Conservation (phyloP, 2,329 filamentous ascomycete species). For the Ustilaginoidea virens region DNA sequence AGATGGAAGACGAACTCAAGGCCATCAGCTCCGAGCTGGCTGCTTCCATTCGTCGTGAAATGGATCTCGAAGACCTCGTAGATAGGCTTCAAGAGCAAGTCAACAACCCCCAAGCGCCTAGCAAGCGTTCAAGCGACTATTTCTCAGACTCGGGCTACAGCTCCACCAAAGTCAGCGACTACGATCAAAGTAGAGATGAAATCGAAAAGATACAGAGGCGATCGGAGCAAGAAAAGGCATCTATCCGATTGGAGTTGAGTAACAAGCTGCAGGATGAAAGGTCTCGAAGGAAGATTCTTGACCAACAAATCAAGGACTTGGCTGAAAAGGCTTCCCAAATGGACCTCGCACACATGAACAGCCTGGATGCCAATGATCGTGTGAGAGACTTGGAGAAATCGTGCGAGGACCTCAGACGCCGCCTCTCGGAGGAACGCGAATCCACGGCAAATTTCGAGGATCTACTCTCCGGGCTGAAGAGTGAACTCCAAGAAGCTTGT, state of each 20-base stretch:
- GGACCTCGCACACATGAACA: conserved; percentile 38
- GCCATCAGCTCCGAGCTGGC: conserved; percentile 89
- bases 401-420: conserved; percentile 70
- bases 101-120: conserved; percentile 38
- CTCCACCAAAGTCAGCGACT: conserved; percentile 61
- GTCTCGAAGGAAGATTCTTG: conserved; percentile 55
- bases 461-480: conserved; percentile 66
- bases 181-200: conserved; percentile 49
- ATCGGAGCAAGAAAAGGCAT: conserved; percentile 82
- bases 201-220: conserved; percentile 69
- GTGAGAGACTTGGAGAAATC: conserved; percentile 65
- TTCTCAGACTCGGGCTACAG: conserved; percentile 93
- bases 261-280: conserved; percentile 81
- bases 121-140: conserved; percentile 84
- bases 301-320: conserved; percentile 70
- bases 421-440: conserved; percentile 69
- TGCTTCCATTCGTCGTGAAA: conserved; percentile 81
- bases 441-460: conserved; percentile 92
- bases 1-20: conserved; percentile 87
- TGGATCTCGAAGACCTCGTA: conserved; percentile 90
- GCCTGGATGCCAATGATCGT: conserved; percentile 39
- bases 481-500: conserved; percentile 65
- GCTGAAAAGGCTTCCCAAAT: conserved; percentile 60
- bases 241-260: conserved; percentile 70
- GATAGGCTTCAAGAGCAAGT: conserved; percentile 74